Conservation (phyloP, 1,139 yeast genomes). For the Saccharomycopsis hybrid region DNA sequence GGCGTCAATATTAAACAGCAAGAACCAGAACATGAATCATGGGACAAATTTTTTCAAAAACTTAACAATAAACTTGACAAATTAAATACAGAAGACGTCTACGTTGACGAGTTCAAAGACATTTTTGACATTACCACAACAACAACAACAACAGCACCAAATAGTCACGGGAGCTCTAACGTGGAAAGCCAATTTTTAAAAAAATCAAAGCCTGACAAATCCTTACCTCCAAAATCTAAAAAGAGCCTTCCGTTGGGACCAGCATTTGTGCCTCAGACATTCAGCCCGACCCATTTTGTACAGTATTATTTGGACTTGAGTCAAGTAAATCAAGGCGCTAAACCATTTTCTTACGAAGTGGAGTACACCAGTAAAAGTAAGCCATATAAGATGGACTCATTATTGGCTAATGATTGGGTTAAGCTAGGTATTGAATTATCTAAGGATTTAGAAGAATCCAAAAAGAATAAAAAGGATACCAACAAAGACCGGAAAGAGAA, state of each 20-base stretch:
- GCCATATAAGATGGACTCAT: constrained; percentile 45
- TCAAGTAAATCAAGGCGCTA: constrained; percentile 40
- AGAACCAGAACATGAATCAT: constrained; percentile 26
- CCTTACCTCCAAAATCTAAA: constrained; percentile 61
- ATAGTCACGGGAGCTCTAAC: too few relatives aligned
- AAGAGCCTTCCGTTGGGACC: constrained; percentile 55
- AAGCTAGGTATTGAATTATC: constrained; percentile 49
- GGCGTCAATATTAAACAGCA: background rate
- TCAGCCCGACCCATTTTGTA: constrained; percentile 64
- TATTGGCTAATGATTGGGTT: constrained; percentile 58
- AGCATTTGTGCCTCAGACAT: constrained; percentile 62
- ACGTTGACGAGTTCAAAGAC: constrained; percentile 25
- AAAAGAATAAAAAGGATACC: constrained; percentile 20
- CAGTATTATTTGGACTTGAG: constrained; percentile 65
- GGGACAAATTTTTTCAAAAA: constrained; percentile 50
- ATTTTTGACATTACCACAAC: constrained; percentile 23
- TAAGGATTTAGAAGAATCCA: constrained; percentile 28
- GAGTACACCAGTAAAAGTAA: constrained; percentile 66
- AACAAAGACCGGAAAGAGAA: constrained; percentile 22
- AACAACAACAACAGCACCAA: too few relatives aligned
- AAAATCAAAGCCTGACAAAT: constrained; percentile 41
- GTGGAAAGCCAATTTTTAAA: background rate
- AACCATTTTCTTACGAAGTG: constrained; percentile 49
- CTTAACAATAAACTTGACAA: constrained; percentile 32
- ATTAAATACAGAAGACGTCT: constrained; percentile 24